phyloP scores from a whole-genome alignment of 192 early-diverging fungal species.

The Coemansia sp. region DNA sequence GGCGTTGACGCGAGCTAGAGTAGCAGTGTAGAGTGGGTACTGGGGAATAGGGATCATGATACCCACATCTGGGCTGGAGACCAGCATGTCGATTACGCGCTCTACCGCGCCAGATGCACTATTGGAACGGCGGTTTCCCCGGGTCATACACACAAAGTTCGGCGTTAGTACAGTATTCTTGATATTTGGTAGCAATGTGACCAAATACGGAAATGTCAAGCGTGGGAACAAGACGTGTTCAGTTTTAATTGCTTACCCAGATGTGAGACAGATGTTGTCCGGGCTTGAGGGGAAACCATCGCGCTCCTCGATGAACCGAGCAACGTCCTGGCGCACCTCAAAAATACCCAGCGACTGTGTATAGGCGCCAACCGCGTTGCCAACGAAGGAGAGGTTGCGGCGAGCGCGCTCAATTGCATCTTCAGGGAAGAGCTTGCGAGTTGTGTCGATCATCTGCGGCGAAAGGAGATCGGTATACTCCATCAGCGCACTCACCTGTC shows the following conservation, averaged over 20 bases:
- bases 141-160: neutral
- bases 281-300: constrained; percentile 89
- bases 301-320: constrained; percentile 87
- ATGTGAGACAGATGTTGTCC: constrained; percentile 85
- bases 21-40: constrained; percentile 96
- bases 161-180: neutral
- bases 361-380: constrained; percentile 85
- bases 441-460: constrained; percentile 56
- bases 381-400: constrained; percentile 65
- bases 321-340: constrained; percentile 80
- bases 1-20: constrained; percentile 82
- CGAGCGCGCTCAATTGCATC: constrained; percentile 85
- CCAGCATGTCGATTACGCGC: constrained; percentile 82
- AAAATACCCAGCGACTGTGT: constrained; percentile 92
- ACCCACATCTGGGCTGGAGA: constrained; percentile 74
- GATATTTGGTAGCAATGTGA: neutral
- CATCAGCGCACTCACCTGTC: constrained; percentile 86
- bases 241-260: constrained; percentile 53
- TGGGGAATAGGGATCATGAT: constrained; percentile 99
- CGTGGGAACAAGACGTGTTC: constrained; percentile 2
- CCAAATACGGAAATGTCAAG: constrained; percentile 6
- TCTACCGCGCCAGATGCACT: constrained; percentile 90
- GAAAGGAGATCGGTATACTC: constrained; percentile 83
- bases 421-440: constrained; percentile 72
- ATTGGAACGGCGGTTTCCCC: neutral